These are phyloP conservation scores for Crucibulum laeve DNA, from an alignment of 768 basidiomycete species.

Conservation along the genomic window DNA sequence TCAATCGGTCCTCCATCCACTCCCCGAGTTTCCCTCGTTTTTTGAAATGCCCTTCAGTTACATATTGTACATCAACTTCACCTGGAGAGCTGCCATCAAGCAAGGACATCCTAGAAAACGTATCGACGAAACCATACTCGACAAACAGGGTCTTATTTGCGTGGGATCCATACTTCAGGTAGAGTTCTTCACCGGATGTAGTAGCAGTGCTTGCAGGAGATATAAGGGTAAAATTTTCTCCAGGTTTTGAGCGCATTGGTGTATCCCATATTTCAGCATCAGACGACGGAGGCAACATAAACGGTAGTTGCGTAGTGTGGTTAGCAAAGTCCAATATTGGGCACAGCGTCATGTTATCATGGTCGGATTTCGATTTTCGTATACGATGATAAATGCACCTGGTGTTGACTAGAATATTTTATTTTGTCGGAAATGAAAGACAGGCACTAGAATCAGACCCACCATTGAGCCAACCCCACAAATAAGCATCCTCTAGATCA, in stretches of 20 bases:
- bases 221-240: slow-evolving; percentile 46
- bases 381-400: slow-evolving; percentile 78
- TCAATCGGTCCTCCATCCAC: slow-evolving; percentile 50
- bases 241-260: slow-evolving; percentile 26
- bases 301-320: slow-evolving; percentile 43
- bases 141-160: slow-evolving; percentile 72
- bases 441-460: slow-evolving; percentile 14
- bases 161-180: slow-evolving; percentile 78
- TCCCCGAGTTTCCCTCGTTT: slow-evolving; percentile 30
- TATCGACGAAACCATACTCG: slow-evolving; percentile 86
- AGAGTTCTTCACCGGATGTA: slow-evolving; percentile 58
- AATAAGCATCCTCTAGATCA: slow-evolving; percentile 39
- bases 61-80: slow-evolving; percentile 61
- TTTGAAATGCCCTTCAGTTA: slow-evolving; percentile 48
- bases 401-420: slow-evolving; percentile 69
- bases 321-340: slow-evolving; percentile 93
- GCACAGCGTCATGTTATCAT: slow-evolving; percentile 81
- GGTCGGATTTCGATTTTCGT: slow-evolving; percentile 40
- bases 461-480: slow-evolving; percentile 96
- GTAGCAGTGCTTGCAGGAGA: slow-evolving; percentile 41
- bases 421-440: slow-evolving; percentile 1
- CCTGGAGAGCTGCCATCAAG: slow-evolving; percentile 27
- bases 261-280: slow-evolving; percentile 30
- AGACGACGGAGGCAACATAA: slow-evolving; percentile 38
- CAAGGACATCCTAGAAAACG: slow-evolving; percentile 17